A percentile compares a stretch with the other conserved stretches of the same genome.
Conservation (phyloP, 176 grass and related monocot genomes). For the Rhynchospora pubera region DNA sequence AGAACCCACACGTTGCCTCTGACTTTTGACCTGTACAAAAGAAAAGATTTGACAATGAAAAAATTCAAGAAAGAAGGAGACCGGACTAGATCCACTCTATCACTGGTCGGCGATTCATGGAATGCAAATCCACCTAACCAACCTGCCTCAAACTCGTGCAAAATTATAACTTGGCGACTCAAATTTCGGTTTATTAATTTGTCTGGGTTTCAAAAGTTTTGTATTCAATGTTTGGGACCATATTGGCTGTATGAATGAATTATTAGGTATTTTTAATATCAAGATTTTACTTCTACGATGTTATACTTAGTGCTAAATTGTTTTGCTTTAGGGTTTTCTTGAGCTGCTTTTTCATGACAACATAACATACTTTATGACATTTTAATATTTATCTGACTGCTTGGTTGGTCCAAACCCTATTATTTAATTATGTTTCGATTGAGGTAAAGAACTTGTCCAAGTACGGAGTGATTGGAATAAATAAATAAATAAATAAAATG, state of each 20-base stretch:
- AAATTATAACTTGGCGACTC: background rate
- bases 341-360: background rate
- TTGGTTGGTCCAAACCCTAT: no score
- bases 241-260: background rate
- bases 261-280: background rate
- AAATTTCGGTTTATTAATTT: background rate
- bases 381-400: no score
- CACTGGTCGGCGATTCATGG: background rate
- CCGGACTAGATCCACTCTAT: background rate
- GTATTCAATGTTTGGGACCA: conserved; percentile 1
- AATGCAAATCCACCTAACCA: background rate
- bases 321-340: background rate
- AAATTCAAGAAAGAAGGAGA: background rate
- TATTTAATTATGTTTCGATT: no score
- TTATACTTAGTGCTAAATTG: background rate
- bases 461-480: no score
- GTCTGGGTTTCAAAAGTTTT: background rate
- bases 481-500: no score
- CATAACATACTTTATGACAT: background rate
- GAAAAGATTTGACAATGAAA: background rate
- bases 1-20: background rate
- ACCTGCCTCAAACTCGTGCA: background rate
- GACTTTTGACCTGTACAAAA: background rate
- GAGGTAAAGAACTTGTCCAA: no score
- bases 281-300: background rate